Evolutionary conservation across 2,329 filamentous ascomycete species (phyloP), one percentile per base, ranked within the genome.

Genomic region (Paraphaeosphaeria minitans): DNA sequence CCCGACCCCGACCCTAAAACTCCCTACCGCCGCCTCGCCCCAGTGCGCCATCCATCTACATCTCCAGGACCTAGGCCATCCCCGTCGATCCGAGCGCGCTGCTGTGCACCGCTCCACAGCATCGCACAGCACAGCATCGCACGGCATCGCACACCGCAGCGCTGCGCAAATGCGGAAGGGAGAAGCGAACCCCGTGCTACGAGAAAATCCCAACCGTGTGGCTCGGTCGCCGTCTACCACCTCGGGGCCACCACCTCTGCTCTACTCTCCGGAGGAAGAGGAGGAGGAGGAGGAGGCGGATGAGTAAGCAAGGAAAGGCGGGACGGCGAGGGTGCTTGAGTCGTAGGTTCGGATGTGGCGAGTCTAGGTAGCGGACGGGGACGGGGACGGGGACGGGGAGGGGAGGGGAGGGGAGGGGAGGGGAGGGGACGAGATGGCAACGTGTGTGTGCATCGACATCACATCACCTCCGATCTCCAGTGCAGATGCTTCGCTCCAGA

Each of bases 151-250:
- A 22, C 41, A 9, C 1, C 19, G 58, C 57, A 64, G 29, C 47
- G 51, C 60, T 24, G n/a, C 9, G 41, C 55, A 41, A 56, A 61
- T 60, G 31, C 58, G 60, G 64, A 52, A 61, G 58, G 55, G 37
- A 48, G 55, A 56, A 69, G 65, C 62, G 60, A 63, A 57, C 56
- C 62, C 53, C n/a, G 43, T 46, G 49, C 57, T 10, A 29, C 35
- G 33, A 12, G 12, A 8, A 10, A 7, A 3, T n/a, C 19, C 35
- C 50, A 35, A 14, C 29, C n/a, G 29, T 24, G 29, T 33, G 29
- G 47, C 8, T 1, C 12, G 41, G 19, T 43, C 19, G n/a, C 19
- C 41, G 41, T 39, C 37, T 8, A n/a, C 37, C 4, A 4, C 4
- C 37, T 8, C 35, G 35, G 6, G 8, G 8, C 27, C n/a, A n/a